A percentile compares a stretch with the other conserved stretches of the same genome.
phyloP scores from a whole-genome alignment of 768 basidiomycete species.

The Lactarius sp. region DNA sequence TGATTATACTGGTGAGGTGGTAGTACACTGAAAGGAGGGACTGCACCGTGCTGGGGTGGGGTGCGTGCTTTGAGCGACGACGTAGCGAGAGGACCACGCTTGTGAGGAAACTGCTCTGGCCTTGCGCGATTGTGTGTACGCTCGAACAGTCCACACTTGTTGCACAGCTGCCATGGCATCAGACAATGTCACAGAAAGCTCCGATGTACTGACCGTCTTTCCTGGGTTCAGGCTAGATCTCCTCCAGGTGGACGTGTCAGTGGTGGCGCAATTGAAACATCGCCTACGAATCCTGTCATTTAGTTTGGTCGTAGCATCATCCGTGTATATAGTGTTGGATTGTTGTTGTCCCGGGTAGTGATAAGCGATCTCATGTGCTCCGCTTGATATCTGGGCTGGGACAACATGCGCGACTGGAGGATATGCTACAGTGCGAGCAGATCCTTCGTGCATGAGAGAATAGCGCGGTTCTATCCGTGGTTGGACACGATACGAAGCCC shows the following conservation, averaged over 20 bases:
- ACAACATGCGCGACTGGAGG: constrained; percentile 28
- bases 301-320: constrained; percentile 77
- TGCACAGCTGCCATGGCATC: constrained; percentile 35
- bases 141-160: constrained; percentile 78
- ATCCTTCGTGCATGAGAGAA: constrained; percentile 22
- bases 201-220: constrained; percentile 52
- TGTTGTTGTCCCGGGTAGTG: constrained; percentile 35
- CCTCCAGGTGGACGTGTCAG: constrained; percentile 80
- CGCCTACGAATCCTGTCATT: constrained; percentile 69
- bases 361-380: constrained; percentile 30
- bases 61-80: constrained; percentile 38
- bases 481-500: constrained; percentile 20
- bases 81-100: constrained; percentile 55
- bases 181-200: neutral
- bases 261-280: constrained; percentile 83
- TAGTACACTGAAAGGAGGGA: too few relatives aligned
- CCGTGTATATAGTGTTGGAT: constrained; percentile 50
- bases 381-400: constrained; percentile 24
- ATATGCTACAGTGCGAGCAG: constrained; percentile 21
- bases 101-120: constrained; percentile 79
- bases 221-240: constrained; percentile 72
- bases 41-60: too few relatives aligned
- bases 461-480: constrained; percentile 22
- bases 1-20: too few relatives aligned
- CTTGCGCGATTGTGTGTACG: constrained; percentile 74